phyloP scores from a whole-genome alignment of 257 asterid genomes.

The Apocynum venetum region DNA sequence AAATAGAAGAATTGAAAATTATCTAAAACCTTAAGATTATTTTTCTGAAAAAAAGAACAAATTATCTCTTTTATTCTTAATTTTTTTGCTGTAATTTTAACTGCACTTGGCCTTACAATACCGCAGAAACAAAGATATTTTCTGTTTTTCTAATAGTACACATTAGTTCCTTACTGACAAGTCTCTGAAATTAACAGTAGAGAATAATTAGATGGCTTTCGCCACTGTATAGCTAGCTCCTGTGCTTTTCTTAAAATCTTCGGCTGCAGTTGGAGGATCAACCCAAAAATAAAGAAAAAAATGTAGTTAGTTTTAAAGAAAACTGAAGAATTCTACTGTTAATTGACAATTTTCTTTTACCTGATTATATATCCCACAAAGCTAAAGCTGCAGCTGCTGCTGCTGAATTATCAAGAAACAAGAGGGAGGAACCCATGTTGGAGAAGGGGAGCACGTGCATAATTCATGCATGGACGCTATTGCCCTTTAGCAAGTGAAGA shows the following conservation, averaged over 20 bases:
- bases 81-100: not conserved
- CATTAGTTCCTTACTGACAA: not conserved
- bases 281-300: no score
- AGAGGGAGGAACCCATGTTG: slow-evolving; percentile 51
- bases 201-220: not conserved
- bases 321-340: not conserved
- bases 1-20: not conserved
- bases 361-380: not conserved
- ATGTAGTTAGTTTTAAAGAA: not conserved
- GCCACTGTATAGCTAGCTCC: not conserved
- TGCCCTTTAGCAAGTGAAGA: not conserved
- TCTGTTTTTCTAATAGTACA: not conserved
- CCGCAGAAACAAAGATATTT: no score
- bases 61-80: not conserved
- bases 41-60: not conserved
- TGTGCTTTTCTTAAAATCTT: not conserved
- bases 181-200: not conserved
- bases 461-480: slow-evolving; percentile 11
- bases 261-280: not conserved
- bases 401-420: no score
- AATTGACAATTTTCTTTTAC: not conserved
- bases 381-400: not conserved
- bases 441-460: slow-evolving; percentile 98
- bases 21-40: not conserved
- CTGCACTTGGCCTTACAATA: not conserved